A percentile compares a stretch with the other conserved stretches of the same genome.
Evolutionary conservation across 306 rosid genomes (phyloP).

Genomic region (Prosopis cineraria): DNA sequence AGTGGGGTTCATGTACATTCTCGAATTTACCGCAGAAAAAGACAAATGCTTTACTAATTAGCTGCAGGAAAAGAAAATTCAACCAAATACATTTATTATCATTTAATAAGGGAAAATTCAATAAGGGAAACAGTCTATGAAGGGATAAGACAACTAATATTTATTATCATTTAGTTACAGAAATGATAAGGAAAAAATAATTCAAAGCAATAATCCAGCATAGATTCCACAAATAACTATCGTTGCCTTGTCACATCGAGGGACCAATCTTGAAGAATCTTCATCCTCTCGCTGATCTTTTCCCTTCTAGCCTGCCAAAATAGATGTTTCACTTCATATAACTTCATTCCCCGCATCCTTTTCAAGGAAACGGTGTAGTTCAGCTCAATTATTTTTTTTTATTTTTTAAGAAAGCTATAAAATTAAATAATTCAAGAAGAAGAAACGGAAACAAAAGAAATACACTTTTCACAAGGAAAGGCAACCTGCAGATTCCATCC

Average conservation of each 20-base stretch:
- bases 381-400: neutral
- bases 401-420: neutral
- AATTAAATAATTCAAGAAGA: neutral
- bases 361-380: neutral
- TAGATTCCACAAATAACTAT: slow-evolving; percentile 9
- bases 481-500: neutral
- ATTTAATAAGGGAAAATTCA: too few relatives aligned
- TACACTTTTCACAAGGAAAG: neutral
- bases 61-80: slow-evolving; percentile 40
- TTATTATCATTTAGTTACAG: neutral
- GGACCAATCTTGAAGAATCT: slow-evolving; percentile 91
- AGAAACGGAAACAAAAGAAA: neutral
- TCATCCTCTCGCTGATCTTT: slow-evolving; percentile 94
- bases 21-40: slow-evolving; percentile 83
- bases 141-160: neutral
- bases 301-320: slow-evolving; percentile 88
- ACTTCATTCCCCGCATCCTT: neutral
- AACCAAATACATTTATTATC: neutral
- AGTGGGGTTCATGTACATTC: slow-evolving; percentile 50
- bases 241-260: slow-evolving; percentile 89
- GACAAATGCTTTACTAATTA: slow-evolving; percentile 89
- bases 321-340: neutral
- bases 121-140: neutral
- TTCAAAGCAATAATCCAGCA: slow-evolving; percentile 9
- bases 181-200: neutral